Evolutionary conservation across 495 filamentous ascomycete species (phyloP).

Genomic region (Pseudevernia furfuracea): DNA sequence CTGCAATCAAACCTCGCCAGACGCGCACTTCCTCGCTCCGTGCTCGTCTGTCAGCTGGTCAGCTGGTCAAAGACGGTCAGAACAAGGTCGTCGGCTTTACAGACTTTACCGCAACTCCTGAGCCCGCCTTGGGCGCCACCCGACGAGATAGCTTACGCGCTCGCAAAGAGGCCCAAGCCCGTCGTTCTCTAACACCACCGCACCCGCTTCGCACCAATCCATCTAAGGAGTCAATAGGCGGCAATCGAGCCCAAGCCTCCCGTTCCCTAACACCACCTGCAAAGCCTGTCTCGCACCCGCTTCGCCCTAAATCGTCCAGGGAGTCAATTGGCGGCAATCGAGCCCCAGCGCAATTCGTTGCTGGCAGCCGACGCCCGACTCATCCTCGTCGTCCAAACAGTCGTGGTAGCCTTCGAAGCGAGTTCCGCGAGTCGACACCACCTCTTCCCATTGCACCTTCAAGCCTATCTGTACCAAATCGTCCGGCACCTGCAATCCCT

Average conservation of each 20-base stretch:
- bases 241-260: constrained; percentile 21
- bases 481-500: constrained; percentile 15
- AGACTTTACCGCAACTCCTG: constrained; percentile 15
- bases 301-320: constrained; percentile 20
- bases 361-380: constrained; percentile 24
- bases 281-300: background rate
- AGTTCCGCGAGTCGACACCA: constrained; percentile 16
- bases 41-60: constrained; percentile 25
- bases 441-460: constrained; percentile 8
- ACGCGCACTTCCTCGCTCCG: constrained; percentile 27
- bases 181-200: constrained; percentile 4
- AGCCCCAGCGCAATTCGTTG: constrained; percentile 26
- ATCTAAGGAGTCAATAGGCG: constrained; percentile 19
- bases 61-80: constrained; percentile 18
- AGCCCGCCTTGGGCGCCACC: constrained; percentile 2
- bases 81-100: constrained; percentile 20
- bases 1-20: constrained; percentile 21
- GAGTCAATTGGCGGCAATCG: constrained; percentile 22
- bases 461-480: constrained; percentile 7
- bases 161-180: constrained; percentile 7
- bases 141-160: constrained; percentile 16
- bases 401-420: constrained; percentile 21
- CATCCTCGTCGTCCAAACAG: constrained; percentile 23
- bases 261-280: background rate
- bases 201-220: constrained; percentile 10